Evolutionary conservation across 306 rosid genomes (phyloP).

Genomic region (Cucurbita maxima): DNA sequence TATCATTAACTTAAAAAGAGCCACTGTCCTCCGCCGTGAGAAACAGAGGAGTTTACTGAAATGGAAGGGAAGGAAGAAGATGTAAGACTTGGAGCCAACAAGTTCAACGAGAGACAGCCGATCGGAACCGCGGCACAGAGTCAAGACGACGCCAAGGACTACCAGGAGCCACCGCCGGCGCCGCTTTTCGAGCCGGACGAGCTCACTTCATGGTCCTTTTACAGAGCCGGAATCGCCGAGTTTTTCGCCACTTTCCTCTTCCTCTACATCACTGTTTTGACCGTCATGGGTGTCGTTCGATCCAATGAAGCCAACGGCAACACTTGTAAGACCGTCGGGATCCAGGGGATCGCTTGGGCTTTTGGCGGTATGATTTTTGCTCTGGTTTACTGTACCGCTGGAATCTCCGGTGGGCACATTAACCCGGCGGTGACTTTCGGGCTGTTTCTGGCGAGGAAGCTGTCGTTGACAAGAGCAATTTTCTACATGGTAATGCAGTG

Average conservation of each 20-base stretch:
- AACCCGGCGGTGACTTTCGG: slow-evolving; percentile 73
- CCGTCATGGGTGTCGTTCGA: slow-evolving; percentile 34
- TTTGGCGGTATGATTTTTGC: slow-evolving; percentile 95
- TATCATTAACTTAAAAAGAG: neutral
- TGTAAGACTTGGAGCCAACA: slow-evolving; percentile 75
- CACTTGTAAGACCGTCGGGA: slow-evolving; percentile 47
- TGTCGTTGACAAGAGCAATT: slow-evolving; percentile 69
- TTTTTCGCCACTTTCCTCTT: slow-evolving; percentile 42
- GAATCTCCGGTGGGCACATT: slow-evolving; percentile 79
- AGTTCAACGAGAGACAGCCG: slow-evolving; percentile 74
- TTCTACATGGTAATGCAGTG: slow-evolving; percentile 78
- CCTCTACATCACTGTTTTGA: slow-evolving; percentile 35
- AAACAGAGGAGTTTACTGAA: neutral
- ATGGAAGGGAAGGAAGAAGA: slow-evolving; percentile 90
- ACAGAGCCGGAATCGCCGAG: slow-evolving; percentile 47
- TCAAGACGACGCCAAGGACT: slow-evolving; percentile 59
- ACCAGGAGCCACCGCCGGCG: slow-evolving; percentile 50
- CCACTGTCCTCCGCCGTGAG: neutral
- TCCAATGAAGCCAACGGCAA: neutral
- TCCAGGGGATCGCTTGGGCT: slow-evolving; percentile 69
- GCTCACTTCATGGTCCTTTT: slow-evolving; percentile 69
- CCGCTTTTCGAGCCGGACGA: slow-evolving; percentile 65
- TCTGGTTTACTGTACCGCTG: slow-evolving; percentile 87
- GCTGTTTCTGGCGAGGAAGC: slow-evolving; percentile 61
- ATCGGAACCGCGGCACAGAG: slow-evolving; percentile 55